Conservation (phyloP, 164 flowering plant genomes). For the Santalum album region DNA sequence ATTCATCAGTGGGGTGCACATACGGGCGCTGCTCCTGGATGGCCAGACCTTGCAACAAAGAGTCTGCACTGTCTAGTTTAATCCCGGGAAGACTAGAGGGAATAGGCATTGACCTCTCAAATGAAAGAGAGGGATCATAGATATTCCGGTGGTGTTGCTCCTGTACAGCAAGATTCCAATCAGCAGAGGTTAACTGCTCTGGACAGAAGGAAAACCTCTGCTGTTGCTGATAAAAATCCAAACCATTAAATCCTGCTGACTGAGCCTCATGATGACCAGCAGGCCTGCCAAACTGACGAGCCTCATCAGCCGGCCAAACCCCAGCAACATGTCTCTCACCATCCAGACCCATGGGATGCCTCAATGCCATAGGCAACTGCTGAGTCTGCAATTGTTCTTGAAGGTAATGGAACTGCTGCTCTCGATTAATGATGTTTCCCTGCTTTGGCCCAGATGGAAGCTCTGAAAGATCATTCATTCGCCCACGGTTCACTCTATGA, state of each 20-base stretch:
- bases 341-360: conserved; percentile 4
- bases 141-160: conserved; percentile 3
- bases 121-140: not conserved
- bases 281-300: conserved; percentile 1
- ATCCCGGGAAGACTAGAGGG: conserved; percentile 2
- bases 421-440: not conserved
- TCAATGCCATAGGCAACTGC: conserved; percentile 6
- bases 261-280: conserved; percentile 1
- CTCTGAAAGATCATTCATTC: not conserved
- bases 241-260: not conserved
- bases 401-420: conserved; percentile 6
- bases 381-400: conserved; percentile 3
- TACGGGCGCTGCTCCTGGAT: conserved; percentile 2
- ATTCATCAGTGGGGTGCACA: not conserved
- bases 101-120: conserved; percentile 4
- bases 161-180: conserved; percentile 3
- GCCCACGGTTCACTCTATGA: not conserved
- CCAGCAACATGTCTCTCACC: conserved; percentile 4
- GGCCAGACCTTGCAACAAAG: not conserved
- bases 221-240: conserved; percentile 3
- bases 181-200: not conserved
- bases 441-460: not conserved
- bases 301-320: conserved; percentile 5
- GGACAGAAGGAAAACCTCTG: not conserved
- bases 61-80: not conserved